Conservation (phyloP, 331 rosid genomes). For the Prunus yedoensis region DNA sequence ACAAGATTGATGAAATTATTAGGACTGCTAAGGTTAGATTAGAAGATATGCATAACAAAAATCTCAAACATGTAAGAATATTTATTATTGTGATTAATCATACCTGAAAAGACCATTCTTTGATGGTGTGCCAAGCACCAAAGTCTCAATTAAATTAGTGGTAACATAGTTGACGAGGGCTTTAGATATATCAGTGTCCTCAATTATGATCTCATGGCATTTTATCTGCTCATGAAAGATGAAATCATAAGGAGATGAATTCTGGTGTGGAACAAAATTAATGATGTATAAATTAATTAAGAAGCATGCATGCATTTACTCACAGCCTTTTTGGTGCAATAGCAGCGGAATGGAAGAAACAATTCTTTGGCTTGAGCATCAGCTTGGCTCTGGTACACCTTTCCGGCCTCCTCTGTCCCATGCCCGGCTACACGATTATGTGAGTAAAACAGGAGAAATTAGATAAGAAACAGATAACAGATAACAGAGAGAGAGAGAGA, state of each 20-base stretch:
- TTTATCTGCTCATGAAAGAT: slow-evolving; percentile 42
- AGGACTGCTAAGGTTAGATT: background rate
- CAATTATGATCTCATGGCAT: slow-evolving; percentile 53
- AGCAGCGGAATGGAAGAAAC: slow-evolving; percentile 63
- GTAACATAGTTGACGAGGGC: slow-evolving; percentile 43
- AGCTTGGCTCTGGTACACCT: slow-evolving; percentile 43
- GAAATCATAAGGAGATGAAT: background rate
- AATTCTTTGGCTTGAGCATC: slow-evolving; percentile 54
- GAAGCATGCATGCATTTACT: slow-evolving; percentile 6
- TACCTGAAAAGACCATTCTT: slow-evolving; percentile 57
- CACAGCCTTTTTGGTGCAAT: slow-evolving; percentile 63
- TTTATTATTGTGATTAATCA: slow-evolving; percentile 18
- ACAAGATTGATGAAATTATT: background rate
- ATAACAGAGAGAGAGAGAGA: no score
- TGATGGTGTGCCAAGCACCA: slow-evolving; percentile 66
- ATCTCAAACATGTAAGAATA: background rate
- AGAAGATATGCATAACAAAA: background rate
- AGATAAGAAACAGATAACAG: no score
- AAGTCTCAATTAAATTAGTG: slow-evolving; percentile 37
- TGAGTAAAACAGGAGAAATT: background rate
- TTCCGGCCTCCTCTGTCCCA: slow-evolving; percentile 38
- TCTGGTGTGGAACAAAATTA: background rate
- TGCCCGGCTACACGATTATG: slow-evolving; percentile 44
- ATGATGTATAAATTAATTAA: background rate
- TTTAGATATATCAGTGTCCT: slow-evolving; percentile 51